Percentiles rank a stretch among this genome's conserved stretches.
phyloP scores from a whole-genome alignment of 2,329 filamentous ascomycete genomes.

The Shiraia sp. region DNA sequence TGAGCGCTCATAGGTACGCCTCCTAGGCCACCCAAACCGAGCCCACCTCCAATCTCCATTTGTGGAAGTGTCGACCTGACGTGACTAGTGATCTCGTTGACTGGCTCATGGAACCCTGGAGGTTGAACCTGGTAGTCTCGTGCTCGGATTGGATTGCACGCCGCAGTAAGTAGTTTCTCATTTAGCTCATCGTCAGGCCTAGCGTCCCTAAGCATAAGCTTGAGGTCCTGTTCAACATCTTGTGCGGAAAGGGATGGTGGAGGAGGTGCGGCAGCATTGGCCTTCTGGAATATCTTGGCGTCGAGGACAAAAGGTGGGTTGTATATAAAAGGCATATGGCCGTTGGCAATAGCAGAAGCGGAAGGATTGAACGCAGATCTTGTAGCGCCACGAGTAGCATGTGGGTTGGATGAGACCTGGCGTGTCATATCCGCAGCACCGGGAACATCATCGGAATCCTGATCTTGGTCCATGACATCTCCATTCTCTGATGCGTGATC shows the following conservation, averaged over 20 bases:
- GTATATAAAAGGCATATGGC: constrained; percentile 48
- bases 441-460: constrained; percentile 44
- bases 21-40: constrained; percentile 18
- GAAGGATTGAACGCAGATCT: constrained; percentile 59
- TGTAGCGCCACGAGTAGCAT: constrained; percentile 57
- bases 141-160: constrained; percentile 38
- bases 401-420: constrained; percentile 60
- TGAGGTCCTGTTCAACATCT: constrained; percentile 55
- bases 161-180: constrained; percentile 42
- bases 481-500: constrained; percentile 40
- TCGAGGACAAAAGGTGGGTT: constrained; percentile 49
- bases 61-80: constrained; percentile 36
- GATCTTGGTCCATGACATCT: constrained; percentile 45
- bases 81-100: constrained; percentile 38
- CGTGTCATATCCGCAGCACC: constrained; percentile 63
- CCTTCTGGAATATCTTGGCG: constrained; percentile 51
- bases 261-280: constrained; percentile 53
- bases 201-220: constrained; percentile 50
- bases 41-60: constrained; percentile 31
- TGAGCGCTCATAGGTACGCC: constrained; percentile 47
- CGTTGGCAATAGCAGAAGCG: constrained; percentile 51
- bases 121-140: constrained; percentile 42
- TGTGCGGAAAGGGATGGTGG: constrained; percentile 48
- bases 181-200: constrained; percentile 45
- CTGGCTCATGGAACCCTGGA: constrained; percentile 34